Conservation (phyloP, 768 basidiomycete species). For the Jaapia argillacea region DNA sequence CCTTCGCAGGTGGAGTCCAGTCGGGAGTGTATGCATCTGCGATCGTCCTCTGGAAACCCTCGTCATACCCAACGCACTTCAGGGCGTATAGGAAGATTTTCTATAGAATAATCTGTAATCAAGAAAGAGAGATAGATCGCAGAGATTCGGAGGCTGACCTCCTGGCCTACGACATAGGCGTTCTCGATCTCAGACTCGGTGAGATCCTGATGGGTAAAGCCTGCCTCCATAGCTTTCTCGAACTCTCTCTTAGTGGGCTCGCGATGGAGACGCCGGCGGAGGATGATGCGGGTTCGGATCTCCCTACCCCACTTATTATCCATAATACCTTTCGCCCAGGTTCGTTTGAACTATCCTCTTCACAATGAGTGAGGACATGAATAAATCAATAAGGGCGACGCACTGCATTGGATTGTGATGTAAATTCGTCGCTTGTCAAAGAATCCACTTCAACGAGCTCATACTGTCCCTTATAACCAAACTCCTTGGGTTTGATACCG, state of each 20-base stretch:
- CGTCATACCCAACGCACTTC: not conserved
- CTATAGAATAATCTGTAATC: not conserved
- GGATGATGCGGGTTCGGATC: not conserved
- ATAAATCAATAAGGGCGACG: not conserved
- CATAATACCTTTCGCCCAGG: not conserved
- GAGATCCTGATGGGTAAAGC: not conserved
- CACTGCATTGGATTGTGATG: not conserved
- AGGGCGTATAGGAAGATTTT: not conserved
- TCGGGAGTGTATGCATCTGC: too few relatives aligned
- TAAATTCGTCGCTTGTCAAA: not conserved
- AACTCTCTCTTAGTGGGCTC: not conserved
- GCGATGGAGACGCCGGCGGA: not conserved
- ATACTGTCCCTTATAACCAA: not conserved
- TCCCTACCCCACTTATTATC: not conserved
- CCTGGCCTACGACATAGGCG: not conserved
- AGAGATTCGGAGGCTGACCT: not conserved
- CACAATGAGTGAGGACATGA: not conserved
- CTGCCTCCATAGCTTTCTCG: not conserved
- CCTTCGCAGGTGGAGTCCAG: too few relatives aligned
- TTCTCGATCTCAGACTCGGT: not conserved
- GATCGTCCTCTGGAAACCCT: not conserved
- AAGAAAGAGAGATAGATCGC: not conserved
- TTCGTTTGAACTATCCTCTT: not conserved
- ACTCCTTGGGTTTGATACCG: not conserved
- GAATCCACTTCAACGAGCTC: not conserved